Percentiles rank a stretch among this genome's conserved stretches.
phyloP scores from a whole-genome alignment of 2,329 filamentous ascomycete species.

The Thyridium curvatum region DNA sequence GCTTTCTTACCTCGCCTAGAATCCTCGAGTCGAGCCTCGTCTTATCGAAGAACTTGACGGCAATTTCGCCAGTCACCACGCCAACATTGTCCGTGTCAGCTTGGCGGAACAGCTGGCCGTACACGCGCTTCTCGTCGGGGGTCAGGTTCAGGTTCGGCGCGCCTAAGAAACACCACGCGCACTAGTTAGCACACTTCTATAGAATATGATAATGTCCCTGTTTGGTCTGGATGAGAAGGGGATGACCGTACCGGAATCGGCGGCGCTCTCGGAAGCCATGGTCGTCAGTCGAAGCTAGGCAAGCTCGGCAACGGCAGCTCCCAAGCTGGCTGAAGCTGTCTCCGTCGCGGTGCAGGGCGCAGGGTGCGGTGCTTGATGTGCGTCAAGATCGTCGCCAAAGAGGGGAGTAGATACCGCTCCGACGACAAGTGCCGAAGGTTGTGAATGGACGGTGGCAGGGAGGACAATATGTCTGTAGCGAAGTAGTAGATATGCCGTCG shows the following conservation, averaged over 20 bases:
- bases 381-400: too few relatives aligned
- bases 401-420: too few relatives aligned
- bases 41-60: conserved; percentile 97
- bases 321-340: too few relatives aligned
- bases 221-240: not conserved
- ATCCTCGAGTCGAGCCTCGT: conserved; percentile 81
- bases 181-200: too few relatives aligned
- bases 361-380: too few relatives aligned
- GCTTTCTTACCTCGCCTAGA: conserved; percentile 69
- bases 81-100: conserved; percentile 89
- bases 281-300: not conserved
- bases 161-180: conserved; percentile 27
- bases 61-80: conserved; percentile 91
- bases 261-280: conserved; percentile 20
- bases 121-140: conserved; percentile 87
- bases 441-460: too few relatives aligned
- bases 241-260: conserved; percentile 14
- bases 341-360: too few relatives aligned
- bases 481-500: too few relatives aligned
- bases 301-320: too few relatives aligned
- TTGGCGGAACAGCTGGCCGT: conserved; percentile 86
- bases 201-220: too few relatives aligned
- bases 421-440: too few relatives aligned
- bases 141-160: conserved; percentile 75
- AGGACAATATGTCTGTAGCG: too few relatives aligned